Base-by-base conservation (phyloP, 257 asterid species). In the Paraleonurus japonicus region DNA sequence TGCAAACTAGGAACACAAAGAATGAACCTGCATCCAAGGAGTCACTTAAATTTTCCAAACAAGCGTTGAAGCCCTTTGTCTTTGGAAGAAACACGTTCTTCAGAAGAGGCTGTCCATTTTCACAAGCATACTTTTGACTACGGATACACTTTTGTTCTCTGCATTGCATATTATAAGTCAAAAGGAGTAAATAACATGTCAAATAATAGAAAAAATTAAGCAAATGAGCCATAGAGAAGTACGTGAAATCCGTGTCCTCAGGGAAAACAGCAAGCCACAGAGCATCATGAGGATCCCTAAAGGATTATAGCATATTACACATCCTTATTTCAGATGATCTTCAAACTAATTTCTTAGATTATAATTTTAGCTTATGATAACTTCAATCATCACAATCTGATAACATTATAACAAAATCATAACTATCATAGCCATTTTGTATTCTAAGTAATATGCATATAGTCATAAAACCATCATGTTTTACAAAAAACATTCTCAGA, bases 211-310 rank as follows among this genome's bases (percentile, higher is more conserved):
- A 8, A 26, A 55, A 63, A 11, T 7, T 37, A 50, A 62, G 12
- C 32, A 10, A 11, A 57, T 51, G 26, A 69, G 77, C 1, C 20
- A 70, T 5, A 33, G 74, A 62, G 30, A 76, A 62, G 16, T 84
- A 90, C 98, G 90, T 92, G 89, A 88, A 92, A 88, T 92, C 98
- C 33, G 96, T 90, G 87, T 96, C 98, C 85, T 92, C 98, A 0
- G 98, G 96, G 67, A 92, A 92, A 79, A 92, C 81, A 70, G 90
- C 96, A 74, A 92, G 98, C 98, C 98, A 92, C 20, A 92, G 84
- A 61, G 88, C 87, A 81, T 87, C 95, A 43, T 59, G 78, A 62
- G 88, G 86, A 76, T 90, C 91, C 71, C 53, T 80, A 16, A 85
- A 92, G 4, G 80, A 71, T 3, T 82, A 81, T 13, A 92, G 82